A percentile compares a stretch with the other conserved stretches of the same genome.
These are phyloP conservation scores for Pestalotiopsis sp. DNA, from an alignment of 2,329 filamentous ascomycete species.

Conservation along the genomic window DNA sequence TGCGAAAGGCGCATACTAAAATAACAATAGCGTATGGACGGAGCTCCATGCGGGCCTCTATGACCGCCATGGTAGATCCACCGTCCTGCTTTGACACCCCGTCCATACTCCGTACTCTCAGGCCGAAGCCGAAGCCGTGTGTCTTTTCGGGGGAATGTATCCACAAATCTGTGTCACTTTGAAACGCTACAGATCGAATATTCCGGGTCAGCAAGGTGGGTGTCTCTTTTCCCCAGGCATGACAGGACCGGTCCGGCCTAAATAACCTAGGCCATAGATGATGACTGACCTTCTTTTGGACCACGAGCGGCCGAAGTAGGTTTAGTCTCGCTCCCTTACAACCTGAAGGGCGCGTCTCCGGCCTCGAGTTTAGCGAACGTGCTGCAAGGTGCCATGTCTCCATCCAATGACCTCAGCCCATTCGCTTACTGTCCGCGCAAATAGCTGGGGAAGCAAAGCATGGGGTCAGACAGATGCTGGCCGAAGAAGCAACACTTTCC, in stretches of 20 bases:
- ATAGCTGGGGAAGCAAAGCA: neutral
- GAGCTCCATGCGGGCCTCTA: neutral
- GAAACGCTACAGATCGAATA: neutral
- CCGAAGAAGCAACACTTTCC: neutral
- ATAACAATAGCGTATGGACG: neutral
- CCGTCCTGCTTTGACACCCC: neutral
- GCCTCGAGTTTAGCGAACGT: neutral
- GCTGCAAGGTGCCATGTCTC: constrained; percentile 1
- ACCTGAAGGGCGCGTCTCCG: constrained; percentile 8
- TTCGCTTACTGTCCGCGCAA: neutral
- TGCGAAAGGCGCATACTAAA: neutral
- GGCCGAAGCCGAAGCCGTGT: neutral
- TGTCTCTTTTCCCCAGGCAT: neutral
- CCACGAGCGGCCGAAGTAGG: neutral
- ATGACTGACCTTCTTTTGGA: neutral
- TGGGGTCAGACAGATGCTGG: neutral
- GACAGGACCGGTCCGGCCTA: constrained; percentile 1
- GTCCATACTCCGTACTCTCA: too few relatives aligned
- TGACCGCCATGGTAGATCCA: neutral
- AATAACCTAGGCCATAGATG: neutral
- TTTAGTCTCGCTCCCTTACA: neutral
- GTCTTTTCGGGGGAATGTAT: neutral
- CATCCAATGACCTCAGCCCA: constrained; percentile 2
- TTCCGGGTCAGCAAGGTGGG: neutral
- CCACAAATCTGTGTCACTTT: neutral